Evolutionary conservation across 2,329 filamentous ascomycete species (phyloP), one percentile per base, ranked within the genome.

Genomic region (Simplicillium aogashimaense): DNA sequence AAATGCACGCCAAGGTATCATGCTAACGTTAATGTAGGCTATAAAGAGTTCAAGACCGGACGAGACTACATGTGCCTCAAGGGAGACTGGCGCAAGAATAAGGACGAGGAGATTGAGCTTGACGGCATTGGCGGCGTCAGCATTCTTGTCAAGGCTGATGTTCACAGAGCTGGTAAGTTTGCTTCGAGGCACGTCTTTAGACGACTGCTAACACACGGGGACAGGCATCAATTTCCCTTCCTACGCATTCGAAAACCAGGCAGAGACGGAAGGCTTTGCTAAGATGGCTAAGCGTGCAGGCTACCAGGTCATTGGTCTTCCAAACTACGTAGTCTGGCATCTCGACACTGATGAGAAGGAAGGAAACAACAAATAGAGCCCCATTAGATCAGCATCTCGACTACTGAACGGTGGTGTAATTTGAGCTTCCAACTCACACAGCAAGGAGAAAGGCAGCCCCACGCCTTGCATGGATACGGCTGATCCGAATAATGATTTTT

Each of bases 311-410:
- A 77, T 87, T 50, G 92, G 92, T 35, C 70, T 98, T 41, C 92
- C 90, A 33, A 98, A 98, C 61, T 98, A 98, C 59, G 82, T 98
- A 38, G 90, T 98, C 43, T 98, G 92, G 92, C 92, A 98, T 59
- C 86, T 95, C 54, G 92, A 98, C 61, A 98, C 92, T 3, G 79
- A 89, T 42, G 92, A 98, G 69, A 95, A 95, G 72, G 76, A 79
- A 29, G 87, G 88, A 29, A 97, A 97, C 59, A 57, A 25, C 20
- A 25, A 25, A 25, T 25, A 25, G 9, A 25, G 20, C 20, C 5
- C 20, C 6, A 25, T 25, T 25, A 9, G 9, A 9, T 5, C 20
- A 25, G 20, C 20, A 25, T 25, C 20, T 25, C 20, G 20, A 25
- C 20, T 25, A 25, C 20, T 25, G 20, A 25, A 25, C 9, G 6